phyloP scores from a whole-genome alignment of 1,284 basidiomycete species.

The Anthracocystis walkeri region DNA sequence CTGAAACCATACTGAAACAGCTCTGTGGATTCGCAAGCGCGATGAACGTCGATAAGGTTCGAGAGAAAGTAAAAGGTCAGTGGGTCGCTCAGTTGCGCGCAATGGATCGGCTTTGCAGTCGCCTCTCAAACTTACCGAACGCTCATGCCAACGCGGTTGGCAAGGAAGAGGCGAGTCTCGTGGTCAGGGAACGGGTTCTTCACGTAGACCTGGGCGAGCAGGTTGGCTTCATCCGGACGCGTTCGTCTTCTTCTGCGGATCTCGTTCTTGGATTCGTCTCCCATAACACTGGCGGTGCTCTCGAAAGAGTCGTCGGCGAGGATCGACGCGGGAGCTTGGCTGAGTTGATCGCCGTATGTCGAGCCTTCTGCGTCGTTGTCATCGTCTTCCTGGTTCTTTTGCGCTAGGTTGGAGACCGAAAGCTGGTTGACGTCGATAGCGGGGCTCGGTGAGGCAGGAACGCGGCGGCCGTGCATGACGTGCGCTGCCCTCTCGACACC shows the following conservation, averaged over 20 bases:
- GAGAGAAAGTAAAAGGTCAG: slow-evolving; percentile 6
- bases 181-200: slow-evolving; percentile 65
- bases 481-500: slow-evolving; percentile 7
- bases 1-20: slow-evolving; percentile 68
- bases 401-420: slow-evolving; percentile 37
- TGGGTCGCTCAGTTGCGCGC: neutral
- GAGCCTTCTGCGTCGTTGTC: slow-evolving; percentile 20
- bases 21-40: slow-evolving; percentile 18
- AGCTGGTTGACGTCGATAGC: slow-evolving; percentile 44
- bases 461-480: neutral
- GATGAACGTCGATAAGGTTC: neutral
- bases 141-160: slow-evolving; percentile 59
- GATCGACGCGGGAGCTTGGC: slow-evolving; percentile 27
- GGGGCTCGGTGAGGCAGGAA: slow-evolving; percentile 26
- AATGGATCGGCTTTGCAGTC: neutral
- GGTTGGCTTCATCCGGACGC: slow-evolving; percentile 59
- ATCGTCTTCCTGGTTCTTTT: slow-evolving; percentile 34
- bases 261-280: slow-evolving; percentile 40
- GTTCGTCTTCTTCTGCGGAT: slow-evolving; percentile 57
- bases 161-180: slow-evolving; percentile 58
- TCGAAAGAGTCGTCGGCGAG: slow-evolving; percentile 47
- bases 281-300: slow-evolving; percentile 32
- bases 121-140: slow-evolving; percentile 47
- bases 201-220: slow-evolving; percentile 58
- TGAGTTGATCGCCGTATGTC: slow-evolving; percentile 6